These are phyloP conservation scores for Saccharomyces pastorianus DNA, from an alignment of 1,139 yeast species.

Conservation along the genomic window DNA sequence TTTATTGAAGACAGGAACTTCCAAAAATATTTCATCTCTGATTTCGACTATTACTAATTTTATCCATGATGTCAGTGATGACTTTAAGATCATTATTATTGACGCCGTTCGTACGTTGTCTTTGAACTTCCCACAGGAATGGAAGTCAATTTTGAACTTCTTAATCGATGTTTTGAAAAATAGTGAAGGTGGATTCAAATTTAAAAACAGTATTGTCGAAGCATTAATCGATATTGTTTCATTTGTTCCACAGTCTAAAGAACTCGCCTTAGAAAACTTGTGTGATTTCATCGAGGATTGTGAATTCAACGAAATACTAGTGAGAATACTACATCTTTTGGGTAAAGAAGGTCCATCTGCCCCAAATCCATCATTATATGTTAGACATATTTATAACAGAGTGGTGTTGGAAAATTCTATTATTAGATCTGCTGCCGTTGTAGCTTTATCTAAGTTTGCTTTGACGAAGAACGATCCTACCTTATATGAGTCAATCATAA, in stretches of 20 bases:
- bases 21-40: constrained; percentile 81
- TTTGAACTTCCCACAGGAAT: constrained; percentile 85
- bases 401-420: constrained; percentile 92
- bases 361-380: constrained; percentile 78
- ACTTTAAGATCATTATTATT: constrained; percentile 86
- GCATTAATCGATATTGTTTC: constrained; percentile 86
- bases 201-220: constrained; percentile 83
- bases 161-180: constrained; percentile 80
- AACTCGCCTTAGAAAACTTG: constrained; percentile 73
- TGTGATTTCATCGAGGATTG: constrained; percentile 98
- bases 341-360: constrained; percentile 94
- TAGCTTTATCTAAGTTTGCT: constrained; percentile 87
- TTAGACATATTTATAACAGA: constrained; percentile 93
- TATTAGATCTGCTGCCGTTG: constrained; percentile 91
- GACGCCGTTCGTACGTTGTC: constrained; percentile 92
- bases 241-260: constrained; percentile 81
- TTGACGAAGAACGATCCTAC: constrained; percentile 59
- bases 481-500: constrained; percentile 59
- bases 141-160: constrained; percentile 72
- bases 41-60: constrained; percentile 80
- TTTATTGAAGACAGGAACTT: constrained; percentile 87
- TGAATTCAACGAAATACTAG: constrained; percentile 88
- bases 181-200: constrained; percentile 72
- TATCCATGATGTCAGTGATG: constrained; percentile 92
- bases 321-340: constrained; percentile 78